Percentiles rank a stretch among this genome's conserved stretches.
Conservation (phyloP, 1,139 yeast genomes). For the Hemisphaericaspora xylanilytica region DNA sequence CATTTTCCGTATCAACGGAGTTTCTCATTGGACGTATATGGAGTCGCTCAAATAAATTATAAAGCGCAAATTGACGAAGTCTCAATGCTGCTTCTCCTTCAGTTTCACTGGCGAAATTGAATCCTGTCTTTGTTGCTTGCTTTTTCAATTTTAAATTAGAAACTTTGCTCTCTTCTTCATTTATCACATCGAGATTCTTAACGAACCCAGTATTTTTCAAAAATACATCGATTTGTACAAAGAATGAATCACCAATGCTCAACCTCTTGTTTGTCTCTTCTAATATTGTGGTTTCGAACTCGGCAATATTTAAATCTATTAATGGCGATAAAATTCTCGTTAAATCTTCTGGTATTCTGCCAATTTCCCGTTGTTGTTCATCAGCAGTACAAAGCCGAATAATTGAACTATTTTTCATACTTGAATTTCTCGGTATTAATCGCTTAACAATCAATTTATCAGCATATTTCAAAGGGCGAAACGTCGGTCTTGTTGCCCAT, state of each 20-base stretch:
- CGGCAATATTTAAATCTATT: conserved; percentile 53
- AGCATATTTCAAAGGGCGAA: conserved; percentile 49
- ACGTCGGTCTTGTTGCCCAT: conserved; percentile 80
- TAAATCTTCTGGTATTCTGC: conserved; percentile 70
- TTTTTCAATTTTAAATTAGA: neutral
- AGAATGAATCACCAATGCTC: conserved; percentile 71
- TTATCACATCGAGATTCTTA: conserved; percentile 14
- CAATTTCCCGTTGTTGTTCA: conserved; percentile 55
- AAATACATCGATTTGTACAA: conserved; percentile 61
- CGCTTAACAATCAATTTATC: conserved; percentile 44
- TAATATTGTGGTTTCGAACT: conserved; percentile 59
- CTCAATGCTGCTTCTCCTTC: conserved; percentile 53
- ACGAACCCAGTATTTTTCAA: conserved; percentile 53
- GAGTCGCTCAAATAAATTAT: conserved; percentile 54
- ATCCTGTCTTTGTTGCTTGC: conserved; percentile 12
- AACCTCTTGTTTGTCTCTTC: conserved; percentile 54
- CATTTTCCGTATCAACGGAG: conserved; percentile 14
- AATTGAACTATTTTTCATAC: conserved; percentile 26
- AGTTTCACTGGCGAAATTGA: conserved; percentile 45
- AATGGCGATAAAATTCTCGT: conserved; percentile 71
- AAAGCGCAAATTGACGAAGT: conserved; percentile 56
- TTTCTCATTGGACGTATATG: conserved; percentile 18
- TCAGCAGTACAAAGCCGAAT: conserved; percentile 31
- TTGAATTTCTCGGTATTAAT: conserved; percentile 28
- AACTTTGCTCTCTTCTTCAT: conserved; percentile 7